Evolutionary conservation across 2,329 filamentous ascomycete genomes (phyloP), one percentile per base, ranked within the genome.

Genomic region (Aureobasidium sp.): DNA sequence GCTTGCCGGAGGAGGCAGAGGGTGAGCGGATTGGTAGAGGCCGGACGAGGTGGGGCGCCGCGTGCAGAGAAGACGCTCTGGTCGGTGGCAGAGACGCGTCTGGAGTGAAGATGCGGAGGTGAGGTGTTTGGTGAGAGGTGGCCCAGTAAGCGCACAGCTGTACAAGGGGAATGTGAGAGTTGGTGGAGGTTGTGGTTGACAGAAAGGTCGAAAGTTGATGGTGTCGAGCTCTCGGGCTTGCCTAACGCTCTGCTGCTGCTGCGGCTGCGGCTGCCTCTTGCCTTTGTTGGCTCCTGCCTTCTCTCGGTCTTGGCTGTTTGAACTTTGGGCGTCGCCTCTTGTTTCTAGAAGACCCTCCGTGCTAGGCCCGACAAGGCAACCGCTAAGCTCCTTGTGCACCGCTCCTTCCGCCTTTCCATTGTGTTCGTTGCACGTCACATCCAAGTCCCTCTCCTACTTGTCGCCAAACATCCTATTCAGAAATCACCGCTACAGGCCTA

Each of bases 351-450:
- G 42, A 57, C 25, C 25, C 45, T 42, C 29, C 41, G 20, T 55
- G 51, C 51, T 55, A 55, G 51, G 15, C 53, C n/a, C 29, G 25
- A 57, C n/a, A 17, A n/a, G 41, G 53, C 39, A 45, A 25, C 20
- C 9, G 7, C 53, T 45, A 57, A 14, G 8, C 53, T 34, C 27
- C 36, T 34, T 44, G n/a, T 47, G 53, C 17, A 41, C 15, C n/a
- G 41, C 53, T 34, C 53, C 41, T 57, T 57, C 55, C 31, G 55
- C n/a, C 55, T 25, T 59, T 59, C 55, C 42, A 48, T 59, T 59
- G 55, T 59, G 14, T 59, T 48, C 44, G 55, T 31, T 59, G 44
- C 55, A 59, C 55, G 55, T 59, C 55, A 59, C 55, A 25, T 5
- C 15, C 49, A 53, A 52, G 36, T 29, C 42, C 27, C 39, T 47